Conservation (phyloP, 2,329 filamentous ascomycete species). For the Penicillium sp. region DNA sequence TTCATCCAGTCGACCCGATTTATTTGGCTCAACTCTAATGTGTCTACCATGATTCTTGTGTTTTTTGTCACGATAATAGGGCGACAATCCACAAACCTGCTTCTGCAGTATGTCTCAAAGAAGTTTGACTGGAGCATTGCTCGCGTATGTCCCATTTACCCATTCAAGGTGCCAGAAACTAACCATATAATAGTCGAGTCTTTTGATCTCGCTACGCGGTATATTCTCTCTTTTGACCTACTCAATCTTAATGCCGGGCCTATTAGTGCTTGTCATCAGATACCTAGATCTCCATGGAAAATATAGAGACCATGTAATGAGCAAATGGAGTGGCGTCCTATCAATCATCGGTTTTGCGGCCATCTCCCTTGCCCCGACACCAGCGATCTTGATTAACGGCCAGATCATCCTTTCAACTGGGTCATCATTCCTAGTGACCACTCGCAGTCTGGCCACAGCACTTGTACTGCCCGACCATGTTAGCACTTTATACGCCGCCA, state of each 20-base stretch:
- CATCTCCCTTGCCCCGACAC: constrained; percentile 15
- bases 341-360: constrained; percentile 19
- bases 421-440: constrained; percentile 19
- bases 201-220: constrained; percentile 28
- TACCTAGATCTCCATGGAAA: constrained; percentile 20
- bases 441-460: constrained; percentile 26
- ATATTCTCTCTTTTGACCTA: constrained; percentile 19
- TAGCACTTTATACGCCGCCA: constrained; percentile 28
- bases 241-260: constrained; percentile 22
- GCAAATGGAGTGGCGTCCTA: constrained; percentile 18
- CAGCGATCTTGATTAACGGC: constrained; percentile 19
- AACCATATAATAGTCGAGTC: constrained; percentile 21
- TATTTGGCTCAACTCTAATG: constrained; percentile 22
- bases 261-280: constrained; percentile 15
- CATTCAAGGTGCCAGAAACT: not conserved
- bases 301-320: constrained; percentile 21
- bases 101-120: constrained; percentile 31
- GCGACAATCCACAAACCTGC: constrained; percentile 19
- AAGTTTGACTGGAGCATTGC: constrained; percentile 30
- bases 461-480: constrained; percentile 27
- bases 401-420: constrained; percentile 26
- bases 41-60: constrained; percentile 20
- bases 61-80: constrained; percentile 24
- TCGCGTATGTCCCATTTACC: constrained; percentile 14
- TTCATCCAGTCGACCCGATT: constrained; percentile 22